Percentiles rank a stretch among this genome's conserved stretches.
These are phyloP conservation scores for Psidium guajava DNA, from an alignment of 345 rosid species.

Conservation along the genomic window DNA sequence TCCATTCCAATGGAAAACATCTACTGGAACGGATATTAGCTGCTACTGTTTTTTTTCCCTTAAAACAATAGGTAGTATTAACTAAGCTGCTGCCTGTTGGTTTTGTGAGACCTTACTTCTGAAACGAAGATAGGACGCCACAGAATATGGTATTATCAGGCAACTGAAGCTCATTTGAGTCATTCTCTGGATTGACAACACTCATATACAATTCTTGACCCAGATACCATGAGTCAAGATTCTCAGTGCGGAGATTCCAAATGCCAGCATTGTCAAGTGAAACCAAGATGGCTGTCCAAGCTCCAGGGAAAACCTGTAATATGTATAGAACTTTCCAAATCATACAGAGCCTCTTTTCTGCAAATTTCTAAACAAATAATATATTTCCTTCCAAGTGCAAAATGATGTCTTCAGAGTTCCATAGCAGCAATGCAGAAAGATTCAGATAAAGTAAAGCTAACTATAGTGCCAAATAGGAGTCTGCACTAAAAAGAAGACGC, in stretches of 20 bases:
- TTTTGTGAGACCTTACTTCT: constrained; percentile 42
- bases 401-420: neutral
- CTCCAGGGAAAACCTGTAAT: constrained; percentile 79
- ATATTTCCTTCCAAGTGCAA: neutral
- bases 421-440: neutral
- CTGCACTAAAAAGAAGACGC: neutral
- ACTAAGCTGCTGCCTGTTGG: neutral
- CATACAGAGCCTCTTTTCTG: neutral
- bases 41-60: neutral
- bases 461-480: neutral
- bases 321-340: neutral
- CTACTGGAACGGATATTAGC: neutral
- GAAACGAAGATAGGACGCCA: constrained; percentile 68
- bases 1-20: neutral
- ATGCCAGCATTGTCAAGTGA: constrained; percentile 85
- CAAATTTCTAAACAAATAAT: neutral
- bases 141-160: constrained; percentile 76
- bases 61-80: neutral
- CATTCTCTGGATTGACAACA: constrained; percentile 61
- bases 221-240: constrained; percentile 78
- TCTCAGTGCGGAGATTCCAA: constrained; percentile 82
- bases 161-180: constrained; percentile 35
- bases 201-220: constrained; percentile 79
- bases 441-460: neutral
- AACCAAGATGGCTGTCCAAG: constrained; percentile 89